A percentile compares a stretch with the other conserved stretches of the same genome.
phyloP scores from a whole-genome alignment of 805 yeast species.

The Vanderwaltozyma yarrowii region DNA sequence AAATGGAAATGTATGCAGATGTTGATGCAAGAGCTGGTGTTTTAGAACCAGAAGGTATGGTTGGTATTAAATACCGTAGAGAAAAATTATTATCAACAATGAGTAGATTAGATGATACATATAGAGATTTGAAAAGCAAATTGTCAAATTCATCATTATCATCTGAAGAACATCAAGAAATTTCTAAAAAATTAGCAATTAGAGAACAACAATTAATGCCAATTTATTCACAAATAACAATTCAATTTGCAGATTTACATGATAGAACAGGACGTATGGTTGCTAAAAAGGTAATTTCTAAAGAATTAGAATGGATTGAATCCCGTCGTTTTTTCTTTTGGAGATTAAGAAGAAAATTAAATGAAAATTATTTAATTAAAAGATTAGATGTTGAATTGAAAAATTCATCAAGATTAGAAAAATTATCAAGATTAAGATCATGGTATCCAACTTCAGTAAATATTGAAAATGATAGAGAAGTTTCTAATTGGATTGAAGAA shows the following conservation, averaged over 20 bases:
- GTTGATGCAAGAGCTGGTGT: constrained; percentile 95
- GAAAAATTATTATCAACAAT: constrained; percentile 86
- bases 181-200: constrained; percentile 56
- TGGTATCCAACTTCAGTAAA: constrained; percentile 72
- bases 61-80: constrained; percentile 93
- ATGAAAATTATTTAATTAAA: constrained; percentile 79
- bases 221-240: constrained; percentile 81
- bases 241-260: constrained; percentile 96
- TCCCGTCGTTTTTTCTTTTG: constrained; percentile 97
- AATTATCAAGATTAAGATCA: constrained; percentile 75
- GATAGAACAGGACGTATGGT: constrained; percentile 97
- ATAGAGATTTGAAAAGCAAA: constrained; percentile 55
- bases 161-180: constrained; percentile 55
- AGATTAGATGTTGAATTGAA: constrained; percentile 57
- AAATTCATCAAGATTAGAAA: constrained; percentile 60
- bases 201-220: constrained; percentile 80
- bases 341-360: constrained; percentile 92
- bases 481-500: constrained; percentile 78
- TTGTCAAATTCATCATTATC: constrained; percentile 43
- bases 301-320: constrained; percentile 74
- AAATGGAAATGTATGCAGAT: constrained; percentile 99
- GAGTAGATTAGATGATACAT: constrained; percentile 75
- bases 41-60: constrained; percentile 98
- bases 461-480: constrained; percentile 61
- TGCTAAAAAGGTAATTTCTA: constrained; percentile 84